phyloP scores from a whole-genome alignment of 805 yeast genomes.

The Hanseniaspora mollemarum region DNA sequence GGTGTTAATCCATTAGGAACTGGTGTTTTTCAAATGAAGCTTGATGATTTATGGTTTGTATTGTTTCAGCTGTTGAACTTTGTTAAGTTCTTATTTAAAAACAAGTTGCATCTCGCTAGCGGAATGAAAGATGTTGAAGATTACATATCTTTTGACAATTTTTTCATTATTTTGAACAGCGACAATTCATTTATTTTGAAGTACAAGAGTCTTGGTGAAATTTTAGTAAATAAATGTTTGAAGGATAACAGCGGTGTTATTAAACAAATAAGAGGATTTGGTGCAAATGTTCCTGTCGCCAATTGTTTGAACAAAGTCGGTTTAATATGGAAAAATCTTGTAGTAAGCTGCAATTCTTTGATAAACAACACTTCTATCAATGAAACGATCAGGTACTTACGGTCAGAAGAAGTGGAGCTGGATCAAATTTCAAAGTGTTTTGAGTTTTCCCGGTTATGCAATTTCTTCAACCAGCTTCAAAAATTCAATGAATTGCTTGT shows the following conservation, averaged over 20 bases:
- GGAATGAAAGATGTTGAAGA: slow-evolving; percentile 34
- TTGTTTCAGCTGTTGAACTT: slow-evolving; percentile 69
- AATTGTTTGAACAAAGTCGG: slow-evolving; percentile 9
- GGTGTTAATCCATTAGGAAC: slow-evolving; percentile 28
- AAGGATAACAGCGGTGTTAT: slow-evolving; percentile 3
- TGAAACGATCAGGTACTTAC: slow-evolving; percentile 25
- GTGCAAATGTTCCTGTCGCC: slow-evolving; percentile 1
- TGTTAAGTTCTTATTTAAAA: slow-evolving; percentile 7
- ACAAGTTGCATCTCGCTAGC: slow-evolving; percentile 7
- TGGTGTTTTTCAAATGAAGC: slow-evolving; percentile 20
- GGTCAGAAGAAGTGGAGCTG: slow-evolving; percentile 47
- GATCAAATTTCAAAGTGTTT: slow-evolving; percentile 33
- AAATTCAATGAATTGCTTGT: slow-evolving; percentile 48
- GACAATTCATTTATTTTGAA: slow-evolving; percentile 4
- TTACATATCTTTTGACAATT: slow-evolving; percentile 50
- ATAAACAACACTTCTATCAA: neutral
- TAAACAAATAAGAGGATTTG: neutral
- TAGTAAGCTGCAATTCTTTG: slow-evolving; percentile 5
- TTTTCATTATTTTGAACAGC: slow-evolving; percentile 54
- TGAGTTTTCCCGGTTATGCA: slow-evolving; percentile 35
- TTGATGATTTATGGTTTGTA: slow-evolving; percentile 29
- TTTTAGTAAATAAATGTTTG: slow-evolving; percentile 8
- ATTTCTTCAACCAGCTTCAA: slow-evolving; percentile 40
- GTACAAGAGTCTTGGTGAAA: slow-evolving; percentile 4
- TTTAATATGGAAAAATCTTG: slow-evolving; percentile 9